phyloP scores from a whole-genome alignment of 805 yeast species.

The Tetrapisispora iriomotensis region DNA sequence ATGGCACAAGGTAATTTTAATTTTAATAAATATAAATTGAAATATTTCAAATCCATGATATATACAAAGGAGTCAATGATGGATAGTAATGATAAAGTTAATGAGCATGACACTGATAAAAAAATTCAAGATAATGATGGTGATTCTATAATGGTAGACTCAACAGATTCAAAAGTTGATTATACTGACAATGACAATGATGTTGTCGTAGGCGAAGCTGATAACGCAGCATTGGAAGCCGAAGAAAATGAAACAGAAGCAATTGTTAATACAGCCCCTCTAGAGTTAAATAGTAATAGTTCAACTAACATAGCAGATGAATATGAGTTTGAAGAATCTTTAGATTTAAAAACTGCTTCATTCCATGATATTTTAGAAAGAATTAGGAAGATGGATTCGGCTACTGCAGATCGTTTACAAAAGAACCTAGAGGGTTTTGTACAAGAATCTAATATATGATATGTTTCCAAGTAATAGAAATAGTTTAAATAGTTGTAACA shows the following conservation, averaged over 20 bases:
- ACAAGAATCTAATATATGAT: conserved; percentile 16
- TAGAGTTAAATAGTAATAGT: conserved; percentile 14
- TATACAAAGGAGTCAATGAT: conserved; percentile 32
- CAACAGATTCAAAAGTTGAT: conserved; percentile 10
- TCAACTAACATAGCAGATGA: conserved; percentile 15
- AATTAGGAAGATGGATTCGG: conserved; percentile 19
- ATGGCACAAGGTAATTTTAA: conserved; percentile 41
- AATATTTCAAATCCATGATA: conserved; percentile 34
- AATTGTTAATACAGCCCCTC: conserved; percentile 14
- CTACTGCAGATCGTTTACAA: conserved; percentile 15
- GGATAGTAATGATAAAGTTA: conserved; percentile 15
- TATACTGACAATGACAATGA: conserved; percentile 22
- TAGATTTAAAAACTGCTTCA: conserved; percentile 20
- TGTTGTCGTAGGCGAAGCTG: conserved; percentile 26
- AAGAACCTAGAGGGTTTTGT: conserved; percentile 19
- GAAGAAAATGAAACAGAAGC: conserved; percentile 27
- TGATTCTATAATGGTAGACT: conserved; percentile 3
- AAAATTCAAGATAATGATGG: conserved; percentile 12
- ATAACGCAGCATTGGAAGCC: conserved; percentile 24
- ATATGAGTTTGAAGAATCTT: conserved; percentile 12
- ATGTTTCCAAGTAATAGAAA: background rate
- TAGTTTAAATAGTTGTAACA: background rate
- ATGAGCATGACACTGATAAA: conserved; percentile 23
- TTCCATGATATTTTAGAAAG: conserved; percentile 25
- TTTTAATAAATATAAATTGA: conserved; percentile 34